Base-by-base conservation (phyloP, 805 yeast genomes). In the Maudiozyma bulderi region DNA sequence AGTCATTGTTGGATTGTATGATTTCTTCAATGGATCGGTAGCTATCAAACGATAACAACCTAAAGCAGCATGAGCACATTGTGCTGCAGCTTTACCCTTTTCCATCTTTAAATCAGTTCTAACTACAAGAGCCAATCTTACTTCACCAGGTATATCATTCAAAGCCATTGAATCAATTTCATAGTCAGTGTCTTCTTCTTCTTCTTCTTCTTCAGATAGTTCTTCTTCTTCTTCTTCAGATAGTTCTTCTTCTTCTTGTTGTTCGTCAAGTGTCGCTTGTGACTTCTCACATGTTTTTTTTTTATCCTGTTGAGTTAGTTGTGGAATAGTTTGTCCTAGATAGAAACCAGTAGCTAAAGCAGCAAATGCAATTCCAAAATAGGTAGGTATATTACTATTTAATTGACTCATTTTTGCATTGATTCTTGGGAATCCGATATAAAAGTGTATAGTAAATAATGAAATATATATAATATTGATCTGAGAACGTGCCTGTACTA, bases 1-100 rank as follows among this genome's bases (percentile, higher is more conserved):
- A 9, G 89, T 74, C 72, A 84, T 66, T 10, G 71, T 72, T 13
- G 87, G 82, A 54, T 86, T 82, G 53, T 78, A 76, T 4, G 74
- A 71, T 6, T 73, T 75, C 43, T 61, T 59, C 1, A 78, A 71
- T 3, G 70, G 61, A 5, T 78, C 75, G 38, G 73, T 69, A 38
- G 77, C 71, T 69, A 84, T 83, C 52, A 80, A 68, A 59, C 85
- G 82, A 67, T 86, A 93, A 57, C 93, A 80, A 0, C 93, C 90
- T 34, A 93, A 74, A 0, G 98, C 95, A n/a, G 99, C 99, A 70
- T 93, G 99, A 38, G 89, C 83, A 66, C 98, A 91, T 63, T 93
- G 99, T 6, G 99, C 99, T 5, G 98, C 97, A 2, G 86, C 83
- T 63, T 93, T 93, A 26, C 99, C 99, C 67, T 87, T 88, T 33